Conservation (phyloP, 495 filamentous ascomycete genomes). For the Aspergillus bertholletiae region DNA sequence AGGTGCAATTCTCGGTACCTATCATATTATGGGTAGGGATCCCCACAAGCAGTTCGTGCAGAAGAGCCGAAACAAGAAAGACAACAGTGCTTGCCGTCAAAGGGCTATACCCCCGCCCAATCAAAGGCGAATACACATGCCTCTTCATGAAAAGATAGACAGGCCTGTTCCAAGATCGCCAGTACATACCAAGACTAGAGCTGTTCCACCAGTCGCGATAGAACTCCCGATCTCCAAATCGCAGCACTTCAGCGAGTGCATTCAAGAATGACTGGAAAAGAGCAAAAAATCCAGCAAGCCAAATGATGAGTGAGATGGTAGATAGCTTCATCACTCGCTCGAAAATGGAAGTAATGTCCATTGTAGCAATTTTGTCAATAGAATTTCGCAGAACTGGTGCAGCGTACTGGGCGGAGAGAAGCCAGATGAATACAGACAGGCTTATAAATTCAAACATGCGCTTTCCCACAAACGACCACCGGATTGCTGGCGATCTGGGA, state of each 20-base stretch:
- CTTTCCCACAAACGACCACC: conserved; percentile 84
- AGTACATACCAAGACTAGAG: conserved; percentile 79
- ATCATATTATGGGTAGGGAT: conserved; percentile 95
- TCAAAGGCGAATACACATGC: conserved; percentile 83
- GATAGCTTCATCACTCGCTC: conserved; percentile 92
- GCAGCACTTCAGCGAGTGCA: conserved; percentile 83
- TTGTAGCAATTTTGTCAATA: conserved; percentile 74
- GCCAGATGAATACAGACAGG: conserved; percentile 86
- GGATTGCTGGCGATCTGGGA: conserved; percentile 70
- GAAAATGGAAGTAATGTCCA: conserved; percentile 76
- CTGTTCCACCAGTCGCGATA: conserved; percentile 99
- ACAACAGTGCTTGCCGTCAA: conserved; percentile 67
- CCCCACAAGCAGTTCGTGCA: conserved; percentile 92
- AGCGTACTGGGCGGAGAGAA: conserved; percentile 88
- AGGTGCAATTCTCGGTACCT: conserved; percentile 44
- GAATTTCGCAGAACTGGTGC: conserved; percentile 85
- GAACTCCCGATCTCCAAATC: conserved; percentile 89
- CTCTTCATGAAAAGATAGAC: conserved; percentile 94
- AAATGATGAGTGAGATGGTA: conserved; percentile 89
- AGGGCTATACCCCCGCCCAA: conserved; percentile 73
- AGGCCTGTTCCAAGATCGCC: conserved; percentile 96
- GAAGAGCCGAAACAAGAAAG: conserved; percentile 78
- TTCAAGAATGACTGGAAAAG: conserved; percentile 89
- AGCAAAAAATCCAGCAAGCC: conserved; percentile 96
- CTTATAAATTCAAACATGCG: conserved; percentile 71